Evolutionary conservation across 2,329 filamentous ascomycete species (phyloP), one percentile per base, ranked within the genome.

Genomic region (Nigrospora osmanthi): DNA sequence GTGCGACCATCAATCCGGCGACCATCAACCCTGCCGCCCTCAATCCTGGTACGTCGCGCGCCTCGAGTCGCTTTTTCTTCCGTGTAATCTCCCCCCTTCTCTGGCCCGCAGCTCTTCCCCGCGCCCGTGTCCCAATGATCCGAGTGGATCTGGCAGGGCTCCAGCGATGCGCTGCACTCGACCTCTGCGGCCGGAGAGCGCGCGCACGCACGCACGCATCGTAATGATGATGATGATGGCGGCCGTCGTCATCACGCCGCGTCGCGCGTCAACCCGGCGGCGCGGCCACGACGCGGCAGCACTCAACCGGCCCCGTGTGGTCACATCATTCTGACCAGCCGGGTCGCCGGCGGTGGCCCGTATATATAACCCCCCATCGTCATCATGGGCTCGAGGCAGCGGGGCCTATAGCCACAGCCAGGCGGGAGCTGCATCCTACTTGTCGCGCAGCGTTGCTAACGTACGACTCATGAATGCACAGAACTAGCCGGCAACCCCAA

Each of bases 1-100:
- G 85, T 73, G 87, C 85, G 64, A 94, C 89, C 63, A 93, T 95
- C 75, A 88, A 94, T 75, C 89, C 89, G 65, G 87, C 87, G 61
- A 87, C 85, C 53, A 77, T 95, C 72, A 89, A 85, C 71, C 83
- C 83, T 64, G 59, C 59, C 46, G 59, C 59, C 42, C 58, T 62
- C 52, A 62, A 62, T 50, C 72, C 82, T 73, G 81, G 86, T 91
- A 82, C 67, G 71, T 75, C 53, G 54, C 50, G 31, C 40, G 33
- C 34, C 31, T 34, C 19, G 28, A 33, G 32, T 42, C 35, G 40
- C 35, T 33, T 31, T 28, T 36, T 42, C 23, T 28, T 28, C 23
- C 23, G 6, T 28, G 23, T 28, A 28, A 10, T 28, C 23, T 28
- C 23, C 5, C 23, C n/a, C 23, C 23, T 28, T 28, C 23, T 28